phyloP scores from a whole-genome alignment of 495 filamentous ascomycete genomes.

The Tricharina praecox region DNA sequence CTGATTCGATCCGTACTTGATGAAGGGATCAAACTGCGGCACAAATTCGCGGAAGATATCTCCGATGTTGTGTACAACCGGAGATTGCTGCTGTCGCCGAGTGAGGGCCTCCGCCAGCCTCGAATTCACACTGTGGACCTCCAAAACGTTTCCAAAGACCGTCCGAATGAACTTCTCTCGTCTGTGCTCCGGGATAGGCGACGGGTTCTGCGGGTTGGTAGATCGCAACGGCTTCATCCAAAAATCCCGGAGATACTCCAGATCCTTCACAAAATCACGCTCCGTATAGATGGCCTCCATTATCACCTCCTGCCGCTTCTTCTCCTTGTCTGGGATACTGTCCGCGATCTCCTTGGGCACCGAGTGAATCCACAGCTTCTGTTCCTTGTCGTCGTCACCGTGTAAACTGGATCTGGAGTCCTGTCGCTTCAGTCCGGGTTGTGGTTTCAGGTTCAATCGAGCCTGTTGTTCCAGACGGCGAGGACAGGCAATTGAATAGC shows the following conservation, averaged over 20 bases:
- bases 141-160: constrained; percentile 90
- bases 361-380: constrained; percentile 98
- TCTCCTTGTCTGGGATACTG: constrained; percentile 70
- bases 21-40: constrained; percentile 85
- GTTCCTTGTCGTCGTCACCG: constrained; percentile 76
- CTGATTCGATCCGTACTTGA: constrained; percentile 91
- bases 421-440: constrained; percentile 68
- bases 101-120: constrained; percentile 74
- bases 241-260: constrained; percentile 96
- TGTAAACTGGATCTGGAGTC: constrained; percentile 70
- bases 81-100: constrained; percentile 70
- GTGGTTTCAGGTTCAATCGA: constrained; percentile 75
- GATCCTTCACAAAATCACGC: constrained; percentile 96
- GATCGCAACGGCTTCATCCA: constrained; percentile 88
- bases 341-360: constrained; percentile 91
- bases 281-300: constrained; percentile 99
- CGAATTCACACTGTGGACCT: constrained; percentile 82
- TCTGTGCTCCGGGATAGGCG: constrained; percentile 74
- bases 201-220: constrained; percentile 44
- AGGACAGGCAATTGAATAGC: constrained; percentile 97
- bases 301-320: constrained; percentile 95
- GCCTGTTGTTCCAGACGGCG: constrained; percentile 89
- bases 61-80: constrained; percentile 74
- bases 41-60: constrained; percentile 91
- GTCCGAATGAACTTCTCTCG: constrained; percentile 81